Conservation (phyloP, 2,329 filamentous ascomycete species). For the Arthrobotrys sphaeroides region DNA sequence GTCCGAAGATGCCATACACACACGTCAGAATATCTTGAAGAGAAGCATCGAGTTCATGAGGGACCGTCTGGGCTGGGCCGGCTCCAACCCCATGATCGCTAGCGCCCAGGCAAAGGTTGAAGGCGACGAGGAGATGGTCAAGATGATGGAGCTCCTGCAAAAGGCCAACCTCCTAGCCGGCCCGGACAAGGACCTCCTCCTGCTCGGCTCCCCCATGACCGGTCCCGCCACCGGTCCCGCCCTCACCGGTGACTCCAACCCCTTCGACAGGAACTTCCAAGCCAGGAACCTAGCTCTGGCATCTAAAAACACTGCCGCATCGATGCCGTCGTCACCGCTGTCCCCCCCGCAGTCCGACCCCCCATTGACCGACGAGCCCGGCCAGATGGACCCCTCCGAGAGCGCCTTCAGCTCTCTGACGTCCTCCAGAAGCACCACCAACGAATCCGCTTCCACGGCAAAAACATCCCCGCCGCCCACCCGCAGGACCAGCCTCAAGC, state of each 20-base stretch:
- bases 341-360: slow-evolving; percentile 33
- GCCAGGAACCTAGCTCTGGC: slow-evolving; percentile 61
- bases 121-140: slow-evolving; percentile 86
- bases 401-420: slow-evolving; percentile 62
- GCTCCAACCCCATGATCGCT: slow-evolving; percentile 77
- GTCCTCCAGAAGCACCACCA: slow-evolving; percentile 68
- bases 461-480: slow-evolving; percentile 68
- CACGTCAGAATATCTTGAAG: slow-evolving; percentile 89
- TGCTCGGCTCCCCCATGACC: slow-evolving; percentile 61
- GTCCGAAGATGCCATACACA: slow-evolving; percentile 90
- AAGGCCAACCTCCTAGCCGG: slow-evolving; percentile 77
- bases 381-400: slow-evolving; percentile 43
- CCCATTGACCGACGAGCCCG: slow-evolving; percentile 54
- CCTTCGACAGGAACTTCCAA: slow-evolving; percentile 85
- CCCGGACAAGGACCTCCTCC: slow-evolving; percentile 56
- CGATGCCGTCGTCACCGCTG: slow-evolving; percentile 36
- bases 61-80: slow-evolving; percentile 84
- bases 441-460: slow-evolving; percentile 67
- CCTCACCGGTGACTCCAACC: slow-evolving; percentile 75
- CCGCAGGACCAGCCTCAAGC: slow-evolving; percentile 76
- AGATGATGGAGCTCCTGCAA: slow-evolving; percentile 87
- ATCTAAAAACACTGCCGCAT: slow-evolving; percentile 61
- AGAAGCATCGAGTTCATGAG: slow-evolving; percentile 96
- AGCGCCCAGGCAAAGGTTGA: slow-evolving; percentile 83
- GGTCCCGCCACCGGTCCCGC: slow-evolving; percentile 85